Conservation (phyloP, 139 green algal genomes). For the Astrephomene gubernaculifera region DNA sequence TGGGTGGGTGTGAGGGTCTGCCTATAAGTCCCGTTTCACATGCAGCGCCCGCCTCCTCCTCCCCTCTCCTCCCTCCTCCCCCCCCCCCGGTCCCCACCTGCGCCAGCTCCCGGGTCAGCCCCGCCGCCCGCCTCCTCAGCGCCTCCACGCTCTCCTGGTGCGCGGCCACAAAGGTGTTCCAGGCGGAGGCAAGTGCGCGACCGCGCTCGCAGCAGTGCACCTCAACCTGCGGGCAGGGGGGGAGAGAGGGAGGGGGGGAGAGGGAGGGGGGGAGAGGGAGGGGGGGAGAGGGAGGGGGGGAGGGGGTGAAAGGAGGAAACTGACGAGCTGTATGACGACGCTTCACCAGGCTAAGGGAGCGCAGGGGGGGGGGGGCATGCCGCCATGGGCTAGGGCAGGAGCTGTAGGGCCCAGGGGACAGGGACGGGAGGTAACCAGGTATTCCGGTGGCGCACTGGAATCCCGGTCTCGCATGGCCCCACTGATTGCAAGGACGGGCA, state of each 20-base stretch:
- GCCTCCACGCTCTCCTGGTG: slow-evolving; percentile 42
- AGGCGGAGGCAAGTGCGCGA: slow-evolving; percentile 62
- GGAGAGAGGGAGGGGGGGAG: slow-evolving; percentile 3
- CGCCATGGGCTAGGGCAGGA: too few species aligned
- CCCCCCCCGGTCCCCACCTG: slow-evolving; percentile 1
- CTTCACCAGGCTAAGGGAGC: too few species aligned
- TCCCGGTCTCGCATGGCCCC: too few species aligned
- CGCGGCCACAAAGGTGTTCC: slow-evolving; percentile 67
- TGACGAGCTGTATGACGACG: background rate
- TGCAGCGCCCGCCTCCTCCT: background rate
- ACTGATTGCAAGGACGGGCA: too few species aligned
- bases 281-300: background rate
- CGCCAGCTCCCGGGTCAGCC: slow-evolving; percentile 29
- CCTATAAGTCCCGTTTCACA: background rate
- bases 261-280: background rate
- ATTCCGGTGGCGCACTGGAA: too few species aligned
- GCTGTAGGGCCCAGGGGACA: too few species aligned
- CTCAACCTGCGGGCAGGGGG: slow-evolving; percentile 61
- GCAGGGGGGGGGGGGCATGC: too few species aligned
- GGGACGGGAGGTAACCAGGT: too few species aligned
- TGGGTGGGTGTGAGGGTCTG: background rate
- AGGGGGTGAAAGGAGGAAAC: background rate
- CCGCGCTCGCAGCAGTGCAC: slow-evolving; percentile 74
- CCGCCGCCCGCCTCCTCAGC: slow-evolving; percentile 23
- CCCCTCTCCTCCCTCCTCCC: background rate